Evolutionary conservation across 2,329 filamentous ascomycete genomes (phyloP).

Genomic region (Immersiporthe knoxdaviesiana): DNA sequence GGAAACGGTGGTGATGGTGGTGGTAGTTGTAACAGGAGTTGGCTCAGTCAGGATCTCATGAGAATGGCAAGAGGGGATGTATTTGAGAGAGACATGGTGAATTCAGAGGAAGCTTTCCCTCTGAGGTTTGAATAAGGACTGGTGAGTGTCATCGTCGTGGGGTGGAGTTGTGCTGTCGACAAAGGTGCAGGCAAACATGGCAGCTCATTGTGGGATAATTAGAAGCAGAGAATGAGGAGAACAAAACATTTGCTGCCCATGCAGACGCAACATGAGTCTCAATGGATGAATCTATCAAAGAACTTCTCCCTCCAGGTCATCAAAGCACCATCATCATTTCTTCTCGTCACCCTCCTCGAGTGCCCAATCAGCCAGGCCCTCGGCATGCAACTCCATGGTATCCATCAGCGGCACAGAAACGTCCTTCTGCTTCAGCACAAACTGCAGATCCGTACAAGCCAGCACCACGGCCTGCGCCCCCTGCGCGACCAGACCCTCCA

Average conservation of each 20-base stretch:
- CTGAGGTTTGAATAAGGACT: neutral
- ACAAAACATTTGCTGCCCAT: neutral
- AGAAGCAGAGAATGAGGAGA: neutral
- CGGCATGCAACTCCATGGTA: conserved; percentile 30
- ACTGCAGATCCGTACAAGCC: conserved; percentile 31
- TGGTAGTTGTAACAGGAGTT: neutral
- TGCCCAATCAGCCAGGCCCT: conserved; percentile 28
- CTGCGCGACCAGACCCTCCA: conserved; percentile 20
- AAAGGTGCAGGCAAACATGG: neutral
- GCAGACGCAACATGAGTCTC: neutral
- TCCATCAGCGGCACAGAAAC: conserved; percentile 28
- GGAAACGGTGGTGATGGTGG: neutral
- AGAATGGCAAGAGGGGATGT: neutral
- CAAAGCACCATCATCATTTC: neutral
- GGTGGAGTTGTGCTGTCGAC: neutral
- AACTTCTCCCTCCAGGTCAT: neutral
- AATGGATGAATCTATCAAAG: neutral
- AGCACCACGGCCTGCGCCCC: conserved; percentile 30
- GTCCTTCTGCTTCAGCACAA: conserved; percentile 28
- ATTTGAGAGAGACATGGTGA: neutral
- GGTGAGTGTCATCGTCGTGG: neutral
- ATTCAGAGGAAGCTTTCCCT: neutral
- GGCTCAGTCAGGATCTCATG: neutral
- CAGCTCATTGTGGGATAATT: neutral
- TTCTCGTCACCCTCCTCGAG: no score